Percentiles rank a stretch among this genome's conserved stretches.
Evolutionary conservation across 768 basidiomycete species (phyloP).

Genomic region (Tylopilus rubrobrunneus): DNA sequence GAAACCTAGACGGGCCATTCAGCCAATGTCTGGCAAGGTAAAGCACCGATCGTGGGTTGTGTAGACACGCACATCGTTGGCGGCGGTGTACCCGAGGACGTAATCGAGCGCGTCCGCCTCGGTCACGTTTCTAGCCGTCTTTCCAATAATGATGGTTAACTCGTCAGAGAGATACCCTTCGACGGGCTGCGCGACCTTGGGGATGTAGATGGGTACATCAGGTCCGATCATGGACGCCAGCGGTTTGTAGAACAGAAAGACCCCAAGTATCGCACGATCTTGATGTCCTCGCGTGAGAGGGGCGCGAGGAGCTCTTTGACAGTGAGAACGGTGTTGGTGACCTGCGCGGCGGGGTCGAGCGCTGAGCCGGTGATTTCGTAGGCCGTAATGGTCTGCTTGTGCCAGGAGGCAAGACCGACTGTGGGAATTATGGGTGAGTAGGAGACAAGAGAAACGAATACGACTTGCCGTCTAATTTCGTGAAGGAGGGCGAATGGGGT

Average conservation of each 20-base stretch:
- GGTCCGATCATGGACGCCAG: constrained; percentile 67
- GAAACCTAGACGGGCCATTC: constrained; percentile 42
- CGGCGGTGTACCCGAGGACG: constrained; percentile 77
- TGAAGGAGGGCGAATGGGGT: constrained; percentile 51
- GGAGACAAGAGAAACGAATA: neutral
- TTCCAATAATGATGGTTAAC: constrained; percentile 79
- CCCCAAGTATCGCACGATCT: constrained; percentile 73
- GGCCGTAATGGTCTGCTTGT: constrained; percentile 56
- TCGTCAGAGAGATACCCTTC: constrained; percentile 74
- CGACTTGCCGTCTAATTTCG: constrained; percentile 55
- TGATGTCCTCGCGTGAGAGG: constrained; percentile 61
- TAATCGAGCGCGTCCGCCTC: constrained; percentile 82
- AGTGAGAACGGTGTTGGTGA: constrained; percentile 61
- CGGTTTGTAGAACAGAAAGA: constrained; percentile 81
- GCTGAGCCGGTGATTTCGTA: constrained; percentile 70
- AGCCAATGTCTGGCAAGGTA: neutral
- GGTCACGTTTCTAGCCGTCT: constrained; percentile 72
- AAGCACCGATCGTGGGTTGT: neutral
- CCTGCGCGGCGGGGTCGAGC: constrained; percentile 60
- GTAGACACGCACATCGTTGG: constrained; percentile 58
- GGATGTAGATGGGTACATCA: constrained; percentile 59
- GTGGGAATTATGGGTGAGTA: constrained; percentile 1
- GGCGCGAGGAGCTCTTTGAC: constrained; percentile 70
- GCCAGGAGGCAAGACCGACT: constrained; percentile 60
- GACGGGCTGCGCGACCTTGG: constrained; percentile 64